These are phyloP conservation scores for Viola odorata DNA, from an alignment of 345 rosid species.

Conservation along the genomic window DNA sequence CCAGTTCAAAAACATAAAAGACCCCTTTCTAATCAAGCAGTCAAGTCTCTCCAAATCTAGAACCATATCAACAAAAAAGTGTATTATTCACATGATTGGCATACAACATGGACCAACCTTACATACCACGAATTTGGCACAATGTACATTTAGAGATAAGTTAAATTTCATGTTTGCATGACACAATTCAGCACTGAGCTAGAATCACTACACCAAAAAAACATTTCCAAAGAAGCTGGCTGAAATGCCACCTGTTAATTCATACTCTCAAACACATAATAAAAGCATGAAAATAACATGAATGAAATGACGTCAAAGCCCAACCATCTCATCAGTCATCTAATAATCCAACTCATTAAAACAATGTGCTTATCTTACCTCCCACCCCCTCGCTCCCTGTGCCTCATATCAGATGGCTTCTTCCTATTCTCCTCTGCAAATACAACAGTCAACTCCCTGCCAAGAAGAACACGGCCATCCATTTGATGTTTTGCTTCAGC, in stretches of 20 bases:
- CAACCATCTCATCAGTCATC: not conserved
- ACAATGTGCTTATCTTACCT: constrained; percentile 11
- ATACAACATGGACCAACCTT: not conserved
- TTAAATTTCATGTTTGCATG: no score
- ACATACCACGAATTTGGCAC: not conserved
- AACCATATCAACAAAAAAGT: not conserved
- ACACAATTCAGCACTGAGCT: not conserved
- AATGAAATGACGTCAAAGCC: not conserved
- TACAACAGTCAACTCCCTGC: constrained; percentile 34
- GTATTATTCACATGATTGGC: not conserved
- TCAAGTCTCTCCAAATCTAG: not conserved
- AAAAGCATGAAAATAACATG: not conserved
- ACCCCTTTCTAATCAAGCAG: no score
- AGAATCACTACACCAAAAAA: not conserved
- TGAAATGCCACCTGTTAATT: not conserved
- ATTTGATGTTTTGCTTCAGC: constrained; percentile 36
- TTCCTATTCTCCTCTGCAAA: constrained; percentile 37
- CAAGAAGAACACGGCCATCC: constrained; percentile 36
- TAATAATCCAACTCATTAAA: not conserved
- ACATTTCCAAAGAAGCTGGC: not conserved
- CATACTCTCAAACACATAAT: not conserved
- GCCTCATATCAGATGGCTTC: constrained; percentile 32
- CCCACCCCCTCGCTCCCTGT: constrained; percentile 24
- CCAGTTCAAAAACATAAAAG: not conserved
- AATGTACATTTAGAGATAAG: no score